Conservation (phyloP, 2,329 filamentous ascomycete species). For the Scedosporium apiospermum region DNA sequence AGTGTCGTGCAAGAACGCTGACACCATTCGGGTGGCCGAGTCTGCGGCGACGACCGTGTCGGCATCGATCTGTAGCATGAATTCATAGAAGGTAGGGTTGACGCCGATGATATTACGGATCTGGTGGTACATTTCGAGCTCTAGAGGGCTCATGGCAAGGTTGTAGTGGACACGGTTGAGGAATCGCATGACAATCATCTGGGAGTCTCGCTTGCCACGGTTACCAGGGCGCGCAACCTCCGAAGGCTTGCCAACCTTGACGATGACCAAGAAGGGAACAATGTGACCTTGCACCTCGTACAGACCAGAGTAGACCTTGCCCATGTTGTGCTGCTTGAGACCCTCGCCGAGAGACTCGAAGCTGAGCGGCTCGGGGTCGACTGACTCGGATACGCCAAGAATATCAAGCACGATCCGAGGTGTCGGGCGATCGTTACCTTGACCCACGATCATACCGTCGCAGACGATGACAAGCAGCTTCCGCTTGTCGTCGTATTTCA, state of each 20-base stretch:
- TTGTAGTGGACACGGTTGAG: slow-evolving; percentile 99
- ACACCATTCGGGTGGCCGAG: slow-evolving; percentile 84
- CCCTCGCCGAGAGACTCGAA: slow-evolving; percentile 96
- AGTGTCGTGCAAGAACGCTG: slow-evolving; percentile 84
- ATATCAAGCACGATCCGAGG: slow-evolving; percentile 96
- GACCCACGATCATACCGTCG: slow-evolving; percentile 98
- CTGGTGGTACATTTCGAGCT: slow-evolving; percentile 97
- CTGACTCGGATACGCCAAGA: slow-evolving; percentile 83
- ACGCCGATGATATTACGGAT: slow-evolving; percentile 98
- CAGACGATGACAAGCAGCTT: slow-evolving; percentile 90
- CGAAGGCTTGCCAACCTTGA: slow-evolving; percentile 96
- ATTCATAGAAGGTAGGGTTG: slow-evolving; percentile 97
- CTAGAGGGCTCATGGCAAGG: slow-evolving; percentile 86
- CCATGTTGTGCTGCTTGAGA: slow-evolving; percentile 98
- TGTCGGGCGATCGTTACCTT: slow-evolving; percentile 93
- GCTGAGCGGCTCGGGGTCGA: slow-evolving; percentile 91
- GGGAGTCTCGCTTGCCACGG: slow-evolving; percentile 97
- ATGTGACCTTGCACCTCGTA: slow-evolving; percentile 98
- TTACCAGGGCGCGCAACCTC: slow-evolving; percentile 93
- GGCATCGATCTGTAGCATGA: slow-evolving; percentile 90
- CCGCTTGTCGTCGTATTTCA: slow-evolving; percentile 97
- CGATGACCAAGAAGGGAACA: slow-evolving; percentile 90
- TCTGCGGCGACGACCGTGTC: slow-evolving; percentile 90
- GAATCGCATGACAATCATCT: slow-evolving; percentile 98
- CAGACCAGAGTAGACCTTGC: slow-evolving; percentile 93